These are phyloP conservation scores for Zizania latifolia DNA, from an alignment of 176 grass and related monocot species.

Conservation along the genomic window DNA sequence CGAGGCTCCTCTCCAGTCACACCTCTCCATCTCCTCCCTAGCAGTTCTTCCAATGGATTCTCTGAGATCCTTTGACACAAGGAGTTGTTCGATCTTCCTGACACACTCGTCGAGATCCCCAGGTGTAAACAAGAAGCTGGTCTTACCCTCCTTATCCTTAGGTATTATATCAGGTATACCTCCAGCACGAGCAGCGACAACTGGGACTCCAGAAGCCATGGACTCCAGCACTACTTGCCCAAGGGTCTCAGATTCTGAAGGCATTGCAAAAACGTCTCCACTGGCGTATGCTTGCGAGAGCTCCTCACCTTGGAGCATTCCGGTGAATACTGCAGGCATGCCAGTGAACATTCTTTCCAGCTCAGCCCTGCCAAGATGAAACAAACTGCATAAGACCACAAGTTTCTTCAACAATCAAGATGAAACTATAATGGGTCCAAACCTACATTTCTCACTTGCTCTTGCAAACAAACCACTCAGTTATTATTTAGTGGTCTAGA, in stretches of 20 bases:
- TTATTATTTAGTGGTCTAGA: background rate
- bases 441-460: background rate
- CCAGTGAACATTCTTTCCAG: slow-evolving; percentile 87
- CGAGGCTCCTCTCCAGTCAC: slow-evolving; percentile 77
- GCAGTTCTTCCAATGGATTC: slow-evolving; percentile 63
- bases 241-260: slow-evolving; percentile 96
- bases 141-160: slow-evolving; percentile 73
- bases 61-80: slow-evolving; percentile 48
- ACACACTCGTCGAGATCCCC: slow-evolving; percentile 79
- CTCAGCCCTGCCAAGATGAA: slow-evolving; percentile 52
- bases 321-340: slow-evolving; percentile 82
- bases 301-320: slow-evolving; percentile 93
- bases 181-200: slow-evolving; percentile 87
- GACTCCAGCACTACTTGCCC: slow-evolving; percentile 95
- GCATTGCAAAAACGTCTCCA: slow-evolving; percentile 85
- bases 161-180: slow-evolving; percentile 91
- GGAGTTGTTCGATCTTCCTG: slow-evolving; percentile 65
- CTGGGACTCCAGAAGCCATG: slow-evolving; percentile 88
- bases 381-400: background rate
- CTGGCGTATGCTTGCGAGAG: slow-evolving; percentile 89
- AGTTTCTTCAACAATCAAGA: background rate
- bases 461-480: background rate
- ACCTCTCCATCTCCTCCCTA: slow-evolving; percentile 84
- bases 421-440: slow-evolving; percentile 1
- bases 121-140: slow-evolving; percentile 73